Evolutionary conservation across 2,329 filamentous ascomycete species (phyloP), one percentile per base, ranked within the genome.

Genomic region (Botrytis pseudocinerea): DNA sequence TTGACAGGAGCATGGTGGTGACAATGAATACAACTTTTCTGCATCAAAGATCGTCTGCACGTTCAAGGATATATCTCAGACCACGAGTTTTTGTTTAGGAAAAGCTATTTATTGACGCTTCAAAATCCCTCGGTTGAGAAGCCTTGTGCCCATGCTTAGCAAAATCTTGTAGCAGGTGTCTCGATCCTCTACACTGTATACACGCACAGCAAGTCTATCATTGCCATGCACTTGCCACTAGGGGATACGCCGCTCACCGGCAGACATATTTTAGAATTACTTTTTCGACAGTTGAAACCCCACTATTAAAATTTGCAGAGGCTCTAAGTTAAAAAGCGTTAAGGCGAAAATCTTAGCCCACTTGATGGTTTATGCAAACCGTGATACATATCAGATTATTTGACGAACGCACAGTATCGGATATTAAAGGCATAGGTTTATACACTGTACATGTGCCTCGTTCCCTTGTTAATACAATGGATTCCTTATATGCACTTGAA

Each of bases 261-360:
- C 9, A 46, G 42, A 35, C 18, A n/a, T 64, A 64, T 64, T 46
- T 46, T 22, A 22, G 22, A 61, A 46, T 44, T 46, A 5, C 25
- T 32, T 48, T 44, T 48, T n/a, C 28, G 44, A 28, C 35, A 20
- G 63, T 38, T 38, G 28, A 48, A 16, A 65, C 44, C 46, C 63
- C 63, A 65, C 63, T 48, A 65, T 48, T 65, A 48, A 65, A 65
- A 65, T 65, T 65, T 65, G 28, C 42, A 65, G 22, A 48, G 20
- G 22, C 22, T 38, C 32, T 38, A 32, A 32, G 42, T 5, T 8
- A 18, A 44, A 46, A 65, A 28, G 28, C 22, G 20, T 44, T 64
- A 32, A n/a, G 32, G 2, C 18, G 20, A 65, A 38, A 35, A 65
- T 65, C 42, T 35, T 65, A n/a, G 28, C 20, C 28, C 22, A n/a